phyloP scores from a whole-genome alignment of 2,329 filamentous ascomycete species.

The Zopfia rhizophila region DNA sequence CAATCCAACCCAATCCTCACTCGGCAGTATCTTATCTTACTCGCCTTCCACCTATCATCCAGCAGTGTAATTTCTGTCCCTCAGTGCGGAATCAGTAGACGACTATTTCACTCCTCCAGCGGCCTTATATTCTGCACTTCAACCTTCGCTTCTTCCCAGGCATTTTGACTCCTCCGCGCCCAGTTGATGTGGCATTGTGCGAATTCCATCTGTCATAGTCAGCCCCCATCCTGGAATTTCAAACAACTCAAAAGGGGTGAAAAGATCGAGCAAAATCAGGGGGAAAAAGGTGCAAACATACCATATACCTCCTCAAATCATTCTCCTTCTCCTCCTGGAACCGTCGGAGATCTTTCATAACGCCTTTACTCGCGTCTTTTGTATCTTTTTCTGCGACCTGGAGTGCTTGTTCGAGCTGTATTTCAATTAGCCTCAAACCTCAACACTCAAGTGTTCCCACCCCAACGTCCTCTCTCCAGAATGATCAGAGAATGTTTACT shows the following conservation, averaged over 20 bases:
- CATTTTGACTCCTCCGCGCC: constrained; percentile 90
- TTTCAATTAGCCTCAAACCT: constrained; percentile 16
- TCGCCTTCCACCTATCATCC: not conserved
- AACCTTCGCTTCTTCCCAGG: constrained; percentile 88
- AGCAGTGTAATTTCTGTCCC: not conserved
- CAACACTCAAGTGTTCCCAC: not conserved
- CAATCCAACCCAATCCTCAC: constrained; percentile 2
- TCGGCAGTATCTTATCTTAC: not conserved
- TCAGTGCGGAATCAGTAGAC: not conserved
- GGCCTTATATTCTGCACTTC: constrained; percentile 88
- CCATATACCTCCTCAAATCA: constrained; percentile 94
- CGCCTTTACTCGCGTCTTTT: constrained; percentile 87
- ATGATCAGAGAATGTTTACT: no score
- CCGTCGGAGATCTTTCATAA: constrained; percentile 87
- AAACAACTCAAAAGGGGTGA: not conserved
- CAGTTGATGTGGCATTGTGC: constrained; percentile 93
- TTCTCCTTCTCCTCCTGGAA: constrained; percentile 98
- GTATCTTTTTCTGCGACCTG: constrained; percentile 91
- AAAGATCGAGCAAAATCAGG: constrained; percentile 3
- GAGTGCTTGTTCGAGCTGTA: constrained; percentile 88
- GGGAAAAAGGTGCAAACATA: constrained; percentile 64
- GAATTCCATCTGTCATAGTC: constrained; percentile 77
- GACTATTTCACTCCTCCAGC: constrained; percentile 13
- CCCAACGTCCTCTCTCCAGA: no score
- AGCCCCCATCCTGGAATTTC: constrained; percentile 12